Percentiles rank a stretch among this genome's conserved stretches.
These are phyloP conservation scores for Dichotomopilus funicola DNA, from an alignment of 2,329 filamentous ascomycete genomes.

Conservation along the genomic window DNA sequence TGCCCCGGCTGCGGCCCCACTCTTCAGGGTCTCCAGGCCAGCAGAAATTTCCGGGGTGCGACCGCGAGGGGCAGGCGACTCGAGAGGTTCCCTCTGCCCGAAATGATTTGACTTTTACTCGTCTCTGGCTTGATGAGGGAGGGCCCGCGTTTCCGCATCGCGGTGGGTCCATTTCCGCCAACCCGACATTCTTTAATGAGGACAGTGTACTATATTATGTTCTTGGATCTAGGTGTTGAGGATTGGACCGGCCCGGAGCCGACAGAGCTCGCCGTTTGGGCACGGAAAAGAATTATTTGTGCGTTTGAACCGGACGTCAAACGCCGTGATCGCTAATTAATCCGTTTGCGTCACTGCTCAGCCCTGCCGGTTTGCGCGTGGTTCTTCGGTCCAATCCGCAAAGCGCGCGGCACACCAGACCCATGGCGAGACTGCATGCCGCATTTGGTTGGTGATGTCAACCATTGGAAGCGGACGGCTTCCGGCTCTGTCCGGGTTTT, in stretches of 20 bases:
- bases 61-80: too few species aligned
- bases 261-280: neutral
- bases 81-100: constrained; percentile 12
- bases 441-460: neutral
- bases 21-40: constrained; percentile 22
- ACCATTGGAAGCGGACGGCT: neutral
- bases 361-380: constrained; percentile 6
- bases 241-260: neutral
- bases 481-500: neutral
- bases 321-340: neutral
- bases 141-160: too few species aligned
- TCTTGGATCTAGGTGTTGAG: neutral
- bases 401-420: neutral
- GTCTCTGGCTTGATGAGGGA: too few species aligned
- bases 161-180: too few species aligned
- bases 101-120: neutral
- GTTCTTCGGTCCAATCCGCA: neutral
- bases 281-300: neutral
- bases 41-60: constrained; percentile 20
- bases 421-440: neutral
- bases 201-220: too few species aligned
- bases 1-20: constrained; percentile 20
- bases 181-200: too few species aligned
- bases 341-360: constrained; percentile 8
- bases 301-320: neutral